Base-by-base conservation (phyloP, 2,329 filamentous ascomycete genomes). In the Mycosphaerelloides madeirae region DNA sequence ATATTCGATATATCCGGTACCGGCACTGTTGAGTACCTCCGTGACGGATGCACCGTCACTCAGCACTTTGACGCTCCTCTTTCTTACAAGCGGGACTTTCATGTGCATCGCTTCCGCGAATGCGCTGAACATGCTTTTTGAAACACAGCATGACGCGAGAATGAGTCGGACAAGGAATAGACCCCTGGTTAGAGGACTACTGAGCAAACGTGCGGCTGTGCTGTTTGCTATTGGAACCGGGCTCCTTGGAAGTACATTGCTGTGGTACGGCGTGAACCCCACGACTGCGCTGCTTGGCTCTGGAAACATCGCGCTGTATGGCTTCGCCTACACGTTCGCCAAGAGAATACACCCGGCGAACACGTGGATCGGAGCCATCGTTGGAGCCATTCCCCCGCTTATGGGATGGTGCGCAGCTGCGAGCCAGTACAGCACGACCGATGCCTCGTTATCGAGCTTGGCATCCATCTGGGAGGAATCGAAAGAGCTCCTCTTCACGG, bases 381-480 rank as follows among this genome's bases (percentile, higher is more conserved):
- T 98, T 0, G 93, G 93, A 49, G 90, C 85, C 1, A 95, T 98
- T 44, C 91, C 93, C 1, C 93, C 93, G 1, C 70, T 98, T 25
- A 98, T 98, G 93, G 93, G 93, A 53, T 98, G 93, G 93, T 87
- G 89, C 13, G 93, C 93, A 0, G 93, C 93, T 0, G 90, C 89
- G 0, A 90, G 89, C 40, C 88, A 96, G 66, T 84, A 83, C 34
- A 89, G 89, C 7, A 68, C 69, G 22, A 58, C 55, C 15, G 54
- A 57, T 29, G 49, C 55, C 1, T 50, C 52, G 4, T 33, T 47
- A 15, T 39, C 41, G 3, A 39, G 47, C 20, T 44, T 44, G 6
- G 45, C 41, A 22, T 56, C 49, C 4, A 47, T 64, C 29, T 50
- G 43, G 43, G 55, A 52, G 7, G 64, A 67, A 43, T 49, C 56